Evolutionary conservation across 371 early-diverging fungal genomes (phyloP).

Genomic region (Parasitella parasitica): DNA sequence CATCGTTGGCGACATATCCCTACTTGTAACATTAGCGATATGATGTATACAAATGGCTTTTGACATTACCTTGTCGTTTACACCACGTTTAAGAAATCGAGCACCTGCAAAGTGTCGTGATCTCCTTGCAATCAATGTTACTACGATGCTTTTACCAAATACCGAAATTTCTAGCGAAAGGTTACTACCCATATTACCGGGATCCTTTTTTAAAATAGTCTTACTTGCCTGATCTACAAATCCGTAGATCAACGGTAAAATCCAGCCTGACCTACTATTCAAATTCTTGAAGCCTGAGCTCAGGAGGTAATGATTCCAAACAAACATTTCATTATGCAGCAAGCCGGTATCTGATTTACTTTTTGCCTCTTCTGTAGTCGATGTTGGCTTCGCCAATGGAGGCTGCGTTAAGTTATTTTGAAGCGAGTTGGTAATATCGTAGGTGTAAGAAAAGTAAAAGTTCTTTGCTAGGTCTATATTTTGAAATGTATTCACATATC

Average conservation of each 20-base stretch:
- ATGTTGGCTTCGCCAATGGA: constrained; percentile 13
- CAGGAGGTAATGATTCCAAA: constrained; percentile 92
- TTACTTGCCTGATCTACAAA: constrained; percentile 95
- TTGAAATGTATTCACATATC: constrained; percentile 79
- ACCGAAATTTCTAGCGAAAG: constrained; percentile 60
- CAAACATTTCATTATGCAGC: constrained; percentile 82
- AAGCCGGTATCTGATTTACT: not conserved
- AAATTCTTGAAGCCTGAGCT: constrained; percentile 68
- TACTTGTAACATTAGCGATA: constrained; percentile 15
- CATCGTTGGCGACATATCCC: constrained; percentile 98
- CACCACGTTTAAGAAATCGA: constrained; percentile 95
- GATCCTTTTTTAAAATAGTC: constrained; percentile 9
- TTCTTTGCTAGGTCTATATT: constrained; percentile 84
- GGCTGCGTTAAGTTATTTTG: constrained; percentile 83
- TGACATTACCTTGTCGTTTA: constrained; percentile 70
- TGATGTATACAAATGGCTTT: not conserved
- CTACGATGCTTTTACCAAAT: constrained; percentile 81
- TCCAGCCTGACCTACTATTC: constrained; percentile 78
- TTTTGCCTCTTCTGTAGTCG: not conserved
- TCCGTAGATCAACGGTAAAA: constrained; percentile 90
- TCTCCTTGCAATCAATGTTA: constrained; percentile 94
- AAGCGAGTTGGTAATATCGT: constrained; percentile 89
- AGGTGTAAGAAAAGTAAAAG: constrained; percentile 92
- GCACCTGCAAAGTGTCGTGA: constrained; percentile 97
- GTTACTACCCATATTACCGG: no score